Evolutionary conservation across 2,329 filamentous ascomycete species (phyloP), one percentile per base, ranked within the genome.

Genomic region (Sclerotinia glacialis): DNA sequence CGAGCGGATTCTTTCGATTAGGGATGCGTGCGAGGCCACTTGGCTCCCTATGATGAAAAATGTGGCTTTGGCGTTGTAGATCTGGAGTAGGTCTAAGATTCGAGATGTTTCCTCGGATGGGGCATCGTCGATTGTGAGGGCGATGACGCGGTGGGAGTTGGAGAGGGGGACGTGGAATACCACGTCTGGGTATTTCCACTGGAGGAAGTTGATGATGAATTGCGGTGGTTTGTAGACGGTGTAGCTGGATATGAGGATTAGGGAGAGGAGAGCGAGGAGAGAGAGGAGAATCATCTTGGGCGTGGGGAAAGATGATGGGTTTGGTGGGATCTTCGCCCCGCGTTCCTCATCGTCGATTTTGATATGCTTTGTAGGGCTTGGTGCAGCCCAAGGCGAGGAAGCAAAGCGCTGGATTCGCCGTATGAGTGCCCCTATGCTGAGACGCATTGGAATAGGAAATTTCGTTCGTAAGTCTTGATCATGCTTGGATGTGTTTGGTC

Each of bases 11-110:
- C 84, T 80, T 53, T 82, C 78, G 42, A 92, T 80, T 3, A 83
- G 77, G 7, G 80, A 78, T 74, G 88, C 83, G 3, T 80, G 77
- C 1, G 83, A 85, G 0, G 80, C 71, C 12, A 92, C 87, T 79
- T 97, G 92, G 3, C 83, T 84, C 11, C 93, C 93, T 72, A 97
- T 96, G 42, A 96, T 83, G 77, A 97, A 97, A 77, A 96, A 95
- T 0, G 93, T 97, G 0, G 93, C 93, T 26, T 82, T 85, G 18
- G 89, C 91, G 66, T 84, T 82, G 74, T 92, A 83, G 31, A 81
- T 80, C 64, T 82, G 80, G n/a, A 97, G 81, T 0, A 91, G 79
- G 53, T 86, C 79, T 65, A 93, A 79, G 67, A 97, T 93, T 66
- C 88, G 85, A 54, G 78, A 74, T 2, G 93, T 96, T 76, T 91